These are phyloP conservation scores for Candida xyloterini DNA, from an alignment of 805 yeast genomes.

Conservation along the genomic window DNA sequence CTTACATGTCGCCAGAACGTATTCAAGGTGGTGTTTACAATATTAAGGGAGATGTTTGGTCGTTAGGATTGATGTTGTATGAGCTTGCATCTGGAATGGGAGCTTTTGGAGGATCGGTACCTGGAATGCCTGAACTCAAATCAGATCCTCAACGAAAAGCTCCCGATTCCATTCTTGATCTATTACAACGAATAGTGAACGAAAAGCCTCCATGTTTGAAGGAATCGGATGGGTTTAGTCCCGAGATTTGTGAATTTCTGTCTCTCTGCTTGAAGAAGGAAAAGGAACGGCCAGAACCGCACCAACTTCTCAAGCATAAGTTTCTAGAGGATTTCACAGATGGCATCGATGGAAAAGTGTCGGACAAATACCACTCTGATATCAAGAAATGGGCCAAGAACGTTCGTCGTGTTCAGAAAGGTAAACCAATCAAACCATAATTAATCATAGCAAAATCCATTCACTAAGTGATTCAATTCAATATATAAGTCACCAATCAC, in stretches of 20 bases:
- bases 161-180: conserved; percentile 86
- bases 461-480: conserved; percentile 1
- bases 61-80: conserved; percentile 83
- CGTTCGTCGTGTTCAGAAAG: conserved; percentile 37
- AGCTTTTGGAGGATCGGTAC: conserved; percentile 56
- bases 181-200: conserved; percentile 88
- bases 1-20: conserved; percentile 97
- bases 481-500: conserved; percentile 1
- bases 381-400: conserved; percentile 37
- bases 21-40: conserved; percentile 93
- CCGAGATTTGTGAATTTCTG: conserved; percentile 61
- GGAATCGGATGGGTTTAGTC: conserved; percentile 43
- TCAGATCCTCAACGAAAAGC: conserved; percentile 27
- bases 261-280: conserved; percentile 72
- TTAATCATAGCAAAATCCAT: background rate
- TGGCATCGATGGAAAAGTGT: conserved; percentile 32
- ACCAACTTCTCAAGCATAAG: conserved; percentile 52
- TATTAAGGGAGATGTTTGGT: conserved; percentile 97
- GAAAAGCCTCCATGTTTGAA: conserved; percentile 79
- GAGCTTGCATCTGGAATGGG: conserved; percentile 85
- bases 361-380: conserved; percentile 24
- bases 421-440: conserved; percentile 26
- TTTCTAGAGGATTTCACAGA: conserved; percentile 30
- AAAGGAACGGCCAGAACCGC: conserved; percentile 71
- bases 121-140: conserved; percentile 22